These are phyloP conservation scores for Psilocybe mexicana DNA, from an alignment of 1,284 basidiomycete species.

Conservation along the genomic window DNA sequence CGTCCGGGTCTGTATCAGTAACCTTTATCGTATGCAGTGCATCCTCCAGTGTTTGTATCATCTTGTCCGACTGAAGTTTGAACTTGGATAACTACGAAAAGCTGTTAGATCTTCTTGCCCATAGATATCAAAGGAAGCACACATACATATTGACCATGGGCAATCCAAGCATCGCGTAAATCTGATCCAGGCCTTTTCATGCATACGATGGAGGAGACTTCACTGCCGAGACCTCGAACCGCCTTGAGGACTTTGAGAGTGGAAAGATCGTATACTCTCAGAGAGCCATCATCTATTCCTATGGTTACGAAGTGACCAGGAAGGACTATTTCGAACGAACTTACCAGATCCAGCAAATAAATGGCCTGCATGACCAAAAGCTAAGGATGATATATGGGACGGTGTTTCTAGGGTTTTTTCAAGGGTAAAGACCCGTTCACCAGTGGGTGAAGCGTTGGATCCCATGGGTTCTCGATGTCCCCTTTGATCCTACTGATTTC, in stretches of 20 bases:
- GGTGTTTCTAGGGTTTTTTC: slow-evolving; percentile 39
- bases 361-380: slow-evolving; percentile 43
- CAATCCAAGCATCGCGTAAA: slow-evolving; percentile 57
- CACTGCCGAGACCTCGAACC: slow-evolving; percentile 53
- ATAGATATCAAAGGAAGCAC: not conserved
- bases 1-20: slow-evolving; percentile 55
- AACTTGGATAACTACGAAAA: slow-evolving; percentile 41
- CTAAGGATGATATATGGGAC: slow-evolving; percentile 47
- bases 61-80: slow-evolving; percentile 41
- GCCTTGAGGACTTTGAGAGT: slow-evolving; percentile 64
- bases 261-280: slow-evolving; percentile 65
- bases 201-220: slow-evolving; percentile 63
- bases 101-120: not conserved
- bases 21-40: slow-evolving; percentile 44
- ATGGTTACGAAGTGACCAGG: not conserved
- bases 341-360: slow-evolving; percentile 57
- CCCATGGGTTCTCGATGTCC: not conserved
- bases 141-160: slow-evolving; percentile 56
- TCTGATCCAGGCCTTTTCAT: slow-evolving; percentile 39
- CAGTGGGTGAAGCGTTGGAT: not conserved
- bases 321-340: slow-evolving; percentile 5
- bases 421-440: slow-evolving; percentile 14
- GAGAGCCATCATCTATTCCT: slow-evolving; percentile 61
- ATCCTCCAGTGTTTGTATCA: slow-evolving; percentile 52
- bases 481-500: too few species aligned